phyloP scores from a whole-genome alignment of 129 eudicot species.

The Calendula officinalis region DNA sequence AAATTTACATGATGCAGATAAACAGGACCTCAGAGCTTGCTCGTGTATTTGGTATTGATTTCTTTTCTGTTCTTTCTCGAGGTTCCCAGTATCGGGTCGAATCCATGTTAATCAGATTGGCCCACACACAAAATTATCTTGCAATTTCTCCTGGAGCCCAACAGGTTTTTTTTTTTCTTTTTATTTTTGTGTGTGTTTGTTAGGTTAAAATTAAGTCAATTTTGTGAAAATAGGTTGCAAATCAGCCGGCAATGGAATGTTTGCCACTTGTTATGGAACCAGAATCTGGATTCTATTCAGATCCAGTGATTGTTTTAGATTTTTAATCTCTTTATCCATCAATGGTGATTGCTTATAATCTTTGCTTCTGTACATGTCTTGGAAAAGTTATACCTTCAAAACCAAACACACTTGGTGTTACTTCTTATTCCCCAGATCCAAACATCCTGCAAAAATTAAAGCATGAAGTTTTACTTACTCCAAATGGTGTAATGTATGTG shows the following conservation, averaged over 20 bases:
- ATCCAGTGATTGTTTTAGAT: slow-evolving; percentile 90
- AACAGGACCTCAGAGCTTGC: slow-evolving; percentile 99
- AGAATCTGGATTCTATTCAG: slow-evolving; percentile 92
- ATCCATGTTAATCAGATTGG: slow-evolving; percentile 90
- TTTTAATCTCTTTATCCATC: slow-evolving; percentile 99
- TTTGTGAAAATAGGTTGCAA: slow-evolving; percentile 55
- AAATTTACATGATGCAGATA: slow-evolving; percentile 39
- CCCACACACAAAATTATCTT: slow-evolving; percentile 88
- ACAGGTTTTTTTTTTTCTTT: slow-evolving; percentile 44
- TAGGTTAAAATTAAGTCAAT: slow-evolving; percentile 7
- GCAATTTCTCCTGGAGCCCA: slow-evolving; percentile 88
- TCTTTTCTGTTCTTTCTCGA: slow-evolving; percentile 94
- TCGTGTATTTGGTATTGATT: slow-evolving; percentile 96
- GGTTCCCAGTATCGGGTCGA: slow-evolving; percentile 99
- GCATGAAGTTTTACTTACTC: slow-evolving; percentile 64
- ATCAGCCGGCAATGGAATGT: slow-evolving; percentile 99
- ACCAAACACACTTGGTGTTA: slow-evolving; percentile 76
- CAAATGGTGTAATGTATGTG: slow-evolving; percentile 91
- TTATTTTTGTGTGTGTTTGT: not conserved
- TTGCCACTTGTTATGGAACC: slow-evolving; percentile 99
- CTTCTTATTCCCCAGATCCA: slow-evolving; percentile 66
- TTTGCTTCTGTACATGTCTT: slow-evolving; percentile 94
- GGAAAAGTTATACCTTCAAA: slow-evolving; percentile 71
- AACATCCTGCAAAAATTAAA: slow-evolving; percentile 46
- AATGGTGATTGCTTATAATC: slow-evolving; percentile 95